These are phyloP conservation scores for Camelina laxa DNA, from an alignment of 345 rosid genomes.

Conservation along the genomic window DNA sequence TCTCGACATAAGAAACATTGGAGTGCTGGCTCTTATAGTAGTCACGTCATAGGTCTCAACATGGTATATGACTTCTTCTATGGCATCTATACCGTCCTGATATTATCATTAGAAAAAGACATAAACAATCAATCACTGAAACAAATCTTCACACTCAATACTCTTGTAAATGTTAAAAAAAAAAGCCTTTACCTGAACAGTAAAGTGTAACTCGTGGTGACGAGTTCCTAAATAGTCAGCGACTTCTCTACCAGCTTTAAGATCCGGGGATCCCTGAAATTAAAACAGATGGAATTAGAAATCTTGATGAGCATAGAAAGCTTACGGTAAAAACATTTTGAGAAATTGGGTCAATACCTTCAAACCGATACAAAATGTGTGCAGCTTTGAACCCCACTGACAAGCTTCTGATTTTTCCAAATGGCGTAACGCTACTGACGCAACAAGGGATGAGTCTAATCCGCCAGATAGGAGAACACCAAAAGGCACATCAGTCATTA, in stretches of 20 bases:
- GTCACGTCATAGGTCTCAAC: conserved; percentile 88
- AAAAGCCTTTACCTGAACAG: conserved; percentile 63
- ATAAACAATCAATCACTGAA: background rate
- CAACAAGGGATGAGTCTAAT: conserved; percentile 85
- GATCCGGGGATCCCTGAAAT: conserved; percentile 78
- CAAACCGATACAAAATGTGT: conserved; percentile 79
- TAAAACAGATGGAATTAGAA: conserved; percentile 6
- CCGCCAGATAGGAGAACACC: conserved; percentile 93
- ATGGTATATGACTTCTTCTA: conserved; percentile 89
- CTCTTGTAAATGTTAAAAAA: conserved; percentile 6
- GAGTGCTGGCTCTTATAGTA: conserved; percentile 86
- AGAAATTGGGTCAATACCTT: conserved; percentile 51
- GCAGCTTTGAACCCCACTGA: conserved; percentile 85
- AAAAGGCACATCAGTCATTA: conserved; percentile 91
- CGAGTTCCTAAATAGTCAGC: conserved; percentile 80
- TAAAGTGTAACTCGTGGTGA: conserved; percentile 80
- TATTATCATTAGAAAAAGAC: conserved; percentile 26
- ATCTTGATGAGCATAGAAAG: conserved; percentile 24
- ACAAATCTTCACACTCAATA: background rate
- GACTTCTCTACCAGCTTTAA: conserved; percentile 79
- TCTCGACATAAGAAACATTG: conserved; percentile 91
- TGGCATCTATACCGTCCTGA: conserved; percentile 88
- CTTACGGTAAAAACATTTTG: background rate
- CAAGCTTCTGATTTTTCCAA: conserved; percentile 67
- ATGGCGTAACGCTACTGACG: conserved; percentile 75